Base-by-base conservation (phyloP, 108 stramenopile genomes). In the Discostella pseudostelligera region DNA sequence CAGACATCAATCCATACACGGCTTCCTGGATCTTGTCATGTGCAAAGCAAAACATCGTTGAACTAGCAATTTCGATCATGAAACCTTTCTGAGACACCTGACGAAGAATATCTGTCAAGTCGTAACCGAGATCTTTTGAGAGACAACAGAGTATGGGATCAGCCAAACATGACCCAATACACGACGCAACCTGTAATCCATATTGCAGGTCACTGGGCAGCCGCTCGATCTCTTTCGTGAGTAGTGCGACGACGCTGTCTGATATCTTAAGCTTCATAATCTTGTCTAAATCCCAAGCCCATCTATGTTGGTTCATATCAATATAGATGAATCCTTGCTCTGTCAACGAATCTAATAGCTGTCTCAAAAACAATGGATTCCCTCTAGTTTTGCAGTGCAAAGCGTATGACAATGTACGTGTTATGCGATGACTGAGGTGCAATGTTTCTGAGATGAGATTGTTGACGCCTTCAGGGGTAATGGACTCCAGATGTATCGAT, bases 11-110 rank as follows among this genome's bases (percentile, higher is more conserved):
- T 37, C 44, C 44, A 32, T 70, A 64, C 13, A 62, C 67, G 29
- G 74, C 74, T 70, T 74, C 62, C 19, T 74, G 43, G 50, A 74
- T 63, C 43, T 63, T 64, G 42, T 74, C 74, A 29, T 74, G 74
- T 10, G 28, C 67, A 29, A 74, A 74, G 8, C 45, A 29, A 37
- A 70, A 62, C 48, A 19, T 26, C 12, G 61, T 28, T 17, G 12
- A 7, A 26, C 24, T 26, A 36, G 20, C 44, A 24, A 39, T 26
- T 32, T 62, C 8, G 16, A 19, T 28, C 61, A 62, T 62, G 14
- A 43, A 47, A 10, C 61, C 45, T 17, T 62, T 62, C 4, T 47
- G 32, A 3, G 12, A 32, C n/a, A 48, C 11, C 16, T 48, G 45
- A 1, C 14, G 29, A 11, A 62, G 61, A 48, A 6, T 47, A 21